Evolutionary conservation across 441 rosid genomes (phyloP).

Genomic region (Erodium texanum): DNA sequence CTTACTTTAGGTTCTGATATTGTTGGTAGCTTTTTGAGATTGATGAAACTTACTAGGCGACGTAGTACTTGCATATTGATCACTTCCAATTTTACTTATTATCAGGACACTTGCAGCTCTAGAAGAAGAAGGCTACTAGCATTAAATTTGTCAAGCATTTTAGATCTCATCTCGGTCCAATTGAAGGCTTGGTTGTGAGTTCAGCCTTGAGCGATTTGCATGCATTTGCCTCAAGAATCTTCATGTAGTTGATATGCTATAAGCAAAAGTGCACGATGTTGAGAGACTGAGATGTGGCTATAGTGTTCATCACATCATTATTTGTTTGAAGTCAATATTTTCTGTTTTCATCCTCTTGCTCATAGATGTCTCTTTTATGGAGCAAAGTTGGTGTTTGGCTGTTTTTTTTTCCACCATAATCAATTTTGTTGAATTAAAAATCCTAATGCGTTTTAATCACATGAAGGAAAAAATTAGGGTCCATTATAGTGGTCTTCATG

Average conservation of each 20-base stretch:
- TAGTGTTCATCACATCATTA: no score
- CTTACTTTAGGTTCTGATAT: neutral
- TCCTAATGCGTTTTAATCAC: conserved; percentile 19
- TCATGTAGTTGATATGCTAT: no score
- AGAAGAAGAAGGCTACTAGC: neutral
- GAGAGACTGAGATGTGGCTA: no score
- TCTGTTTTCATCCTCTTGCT: conserved; percentile 74
- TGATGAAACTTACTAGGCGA: no score
- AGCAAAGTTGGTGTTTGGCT: conserved; percentile 48
- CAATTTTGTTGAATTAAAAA: conserved; percentile 10
- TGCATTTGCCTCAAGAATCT: neutral
- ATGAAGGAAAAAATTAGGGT: conserved; percentile 87
- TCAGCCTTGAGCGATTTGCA: neutral
- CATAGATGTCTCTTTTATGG: conserved; percentile 94
- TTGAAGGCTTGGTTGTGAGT: conserved; percentile 1
- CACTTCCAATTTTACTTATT: neutral
- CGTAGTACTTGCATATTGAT: neutral
- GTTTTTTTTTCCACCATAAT: neutral
- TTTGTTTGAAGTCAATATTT: conserved; percentile 90
- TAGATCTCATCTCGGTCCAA: neutral
- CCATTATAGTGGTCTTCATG: conserved; percentile 48
- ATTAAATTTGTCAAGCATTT: neutral
- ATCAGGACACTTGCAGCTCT: neutral
- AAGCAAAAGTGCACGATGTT: no score
- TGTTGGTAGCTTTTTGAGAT: neutral